A percentile compares a stretch with the other conserved stretches of the same genome.
Conservation (phyloP, 805 yeast genomes). For the Candida silvatica region DNA sequence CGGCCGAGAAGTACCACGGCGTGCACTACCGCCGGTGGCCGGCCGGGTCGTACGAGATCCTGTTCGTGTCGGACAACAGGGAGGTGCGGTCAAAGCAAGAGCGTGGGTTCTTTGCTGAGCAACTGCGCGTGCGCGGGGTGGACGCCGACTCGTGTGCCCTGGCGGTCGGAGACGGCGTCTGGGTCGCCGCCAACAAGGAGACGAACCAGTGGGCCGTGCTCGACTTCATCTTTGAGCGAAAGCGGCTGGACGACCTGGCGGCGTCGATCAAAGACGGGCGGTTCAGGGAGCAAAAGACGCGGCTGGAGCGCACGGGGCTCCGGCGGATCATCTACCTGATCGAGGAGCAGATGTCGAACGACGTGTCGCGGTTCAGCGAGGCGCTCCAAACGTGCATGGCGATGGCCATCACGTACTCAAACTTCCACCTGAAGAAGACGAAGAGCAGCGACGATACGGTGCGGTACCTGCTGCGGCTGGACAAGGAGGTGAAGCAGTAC, state of each 20-base stretch:
- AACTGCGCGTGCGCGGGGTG: constrained; percentile 41
- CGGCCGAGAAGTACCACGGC: constrained; percentile 3
- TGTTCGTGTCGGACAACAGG: constrained; percentile 68
- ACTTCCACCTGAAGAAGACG: constrained; percentile 62
- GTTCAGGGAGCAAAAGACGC: constrained; percentile 74
- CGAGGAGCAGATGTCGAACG: constrained; percentile 58
- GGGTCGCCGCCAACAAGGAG: constrained; percentile 69
- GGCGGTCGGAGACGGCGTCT: constrained; percentile 78
- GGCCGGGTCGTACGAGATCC: constrained; percentile 47
- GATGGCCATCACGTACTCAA: constrained; percentile 53
- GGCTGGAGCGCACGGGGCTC: constrained; percentile 65
- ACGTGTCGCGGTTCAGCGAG: constrained; percentile 41
- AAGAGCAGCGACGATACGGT: constrained; percentile 69
- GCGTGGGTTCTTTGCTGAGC: constrained; percentile 58
- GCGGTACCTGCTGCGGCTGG: constrained; percentile 42
- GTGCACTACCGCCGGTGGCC: constrained; percentile 51
- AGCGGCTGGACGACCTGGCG: constrained; percentile 80
- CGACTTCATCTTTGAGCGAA: constrained; percentile 83
- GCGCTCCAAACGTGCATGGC: constrained; percentile 74
- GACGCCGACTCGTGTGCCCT: constrained; percentile 46
- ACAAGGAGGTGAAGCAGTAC: constrained; percentile 31
- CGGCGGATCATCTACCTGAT: constrained; percentile 64
- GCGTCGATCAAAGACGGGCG: constrained; percentile 82
- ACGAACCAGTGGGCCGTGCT: constrained; percentile 59
- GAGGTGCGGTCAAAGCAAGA: constrained; percentile 67